Conservation (phyloP, 768 basidiomycete species). For the Kwoniella sp. region DNA sequence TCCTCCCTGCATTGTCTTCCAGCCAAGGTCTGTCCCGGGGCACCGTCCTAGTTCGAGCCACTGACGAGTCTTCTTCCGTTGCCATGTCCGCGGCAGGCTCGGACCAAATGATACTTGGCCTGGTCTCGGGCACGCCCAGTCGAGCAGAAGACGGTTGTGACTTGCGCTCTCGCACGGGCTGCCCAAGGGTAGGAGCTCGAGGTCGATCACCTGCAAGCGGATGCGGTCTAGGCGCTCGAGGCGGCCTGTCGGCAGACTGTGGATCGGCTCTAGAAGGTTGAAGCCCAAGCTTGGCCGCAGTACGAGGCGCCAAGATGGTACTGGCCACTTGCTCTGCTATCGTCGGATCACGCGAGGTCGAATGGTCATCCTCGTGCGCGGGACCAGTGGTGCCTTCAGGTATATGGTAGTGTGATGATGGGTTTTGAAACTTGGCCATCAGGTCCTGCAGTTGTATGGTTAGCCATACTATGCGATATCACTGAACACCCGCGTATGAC, state of each 20-base stretch:
- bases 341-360: slow-evolving; percentile 15
- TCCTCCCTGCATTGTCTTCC: background rate
- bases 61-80: no score
- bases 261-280: no score
- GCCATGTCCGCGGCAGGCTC: background rate
- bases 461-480: background rate
- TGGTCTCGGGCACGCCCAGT: slow-evolving; percentile 3
- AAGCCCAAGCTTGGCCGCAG: no score
- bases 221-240: no score
- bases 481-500: background rate
- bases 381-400: slow-evolving; percentile 34
- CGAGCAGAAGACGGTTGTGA: slow-evolving; percentile 5
- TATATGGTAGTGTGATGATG: slow-evolving; percentile 33
- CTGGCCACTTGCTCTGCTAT: no score
- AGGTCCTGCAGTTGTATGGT: slow-evolving; percentile 12
- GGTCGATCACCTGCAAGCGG: background rate
- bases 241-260: no score
- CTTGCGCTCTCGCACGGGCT: background rate
- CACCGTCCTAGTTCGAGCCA: no score
- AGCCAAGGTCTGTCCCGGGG: slow-evolving; percentile 8
- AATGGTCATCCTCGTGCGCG: slow-evolving; percentile 35
- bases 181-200: background rate
- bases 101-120: slow-evolving; percentile 11
- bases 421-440: slow-evolving; percentile 35
- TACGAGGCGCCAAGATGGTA: no score